Base-by-base conservation (phyloP, 768 basidiomycete genomes). In the Leccinum variicolor region DNA sequence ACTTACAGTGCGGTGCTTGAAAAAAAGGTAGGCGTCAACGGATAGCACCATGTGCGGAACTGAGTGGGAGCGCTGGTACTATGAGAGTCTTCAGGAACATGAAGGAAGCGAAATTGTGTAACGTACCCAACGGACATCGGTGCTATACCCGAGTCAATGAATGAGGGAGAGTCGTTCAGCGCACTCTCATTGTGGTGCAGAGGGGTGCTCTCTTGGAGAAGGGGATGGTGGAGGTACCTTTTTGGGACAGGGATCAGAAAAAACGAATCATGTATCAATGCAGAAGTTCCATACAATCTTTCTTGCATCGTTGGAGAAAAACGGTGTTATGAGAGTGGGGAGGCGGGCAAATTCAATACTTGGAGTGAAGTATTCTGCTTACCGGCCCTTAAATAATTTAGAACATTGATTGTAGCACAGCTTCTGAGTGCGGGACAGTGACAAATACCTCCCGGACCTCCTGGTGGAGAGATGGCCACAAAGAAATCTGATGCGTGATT, bases 1-100 rank as follows among this genome's bases (percentile, higher is more conserved):
- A 61, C 67, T 53, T 29, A 70, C 67, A 52, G 57, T 26, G 55
- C 36, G 52, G 25, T 11, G 14, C 17, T 26, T 13, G 45, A 23
- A 29, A 17, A 51, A 34, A 13, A 11, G 13, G 33, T 11, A 26
- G 47, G 41, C 57, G 8, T 10, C 13, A 58, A 36, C 31, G 23
- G 8, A 13, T 57, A 6, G 4, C 10, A 13, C 63, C 39, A 48
- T 19, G 39, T 28, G 29, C 17, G 6, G 26, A 43, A 4, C 2
- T 31, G 25, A n/a, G 17, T 17, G 21, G 51, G 29, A 43, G 29
- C 25, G 36, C 33, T 13, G 26, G 36, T 8, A 23, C 62, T 65
- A 51, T 21, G 9, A n/a, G 52, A 31, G 23, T 19, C 13, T 11
- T 68, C 41, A 63, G 59, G 8, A 60, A 31, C 15, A 23, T 28